These are phyloP conservation scores for Ophiostoma ulmi DNA, from an alignment of 2,329 filamentous ascomycete species.

Conservation along the genomic window DNA sequence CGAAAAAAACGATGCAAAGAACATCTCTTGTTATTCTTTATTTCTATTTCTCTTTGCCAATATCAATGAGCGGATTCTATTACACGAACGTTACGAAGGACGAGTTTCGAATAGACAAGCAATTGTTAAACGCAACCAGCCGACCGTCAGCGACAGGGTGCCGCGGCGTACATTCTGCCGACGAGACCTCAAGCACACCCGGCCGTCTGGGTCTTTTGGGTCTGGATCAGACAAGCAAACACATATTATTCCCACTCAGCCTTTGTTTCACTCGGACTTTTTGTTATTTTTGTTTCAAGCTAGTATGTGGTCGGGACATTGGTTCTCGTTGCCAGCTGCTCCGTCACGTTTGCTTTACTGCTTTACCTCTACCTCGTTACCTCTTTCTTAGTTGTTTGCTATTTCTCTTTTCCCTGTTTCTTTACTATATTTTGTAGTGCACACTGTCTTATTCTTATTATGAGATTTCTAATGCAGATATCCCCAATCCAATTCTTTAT, in stretches of 20 bases:
- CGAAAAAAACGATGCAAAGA: conserved; percentile 27
- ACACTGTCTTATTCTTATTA: conserved; percentile 38
- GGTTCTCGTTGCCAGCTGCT: conserved; percentile 8
- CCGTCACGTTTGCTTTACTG: neutral
- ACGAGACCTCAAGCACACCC: conserved; percentile 9
- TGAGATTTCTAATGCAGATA: conserved; percentile 61
- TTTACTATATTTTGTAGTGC: conserved; percentile 22
- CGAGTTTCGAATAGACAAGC: conserved; percentile 18
- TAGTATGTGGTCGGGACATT: conserved; percentile 17
- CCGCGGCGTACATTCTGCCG: neutral
- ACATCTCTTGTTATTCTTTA: conserved; percentile 39
- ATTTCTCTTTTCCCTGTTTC: conserved; percentile 19
- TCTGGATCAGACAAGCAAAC: conserved; percentile 13
- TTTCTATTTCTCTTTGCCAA: conserved; percentile 14
- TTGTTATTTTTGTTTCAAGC: conserved; percentile 18
- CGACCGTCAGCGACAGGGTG: conserved; percentile 11
- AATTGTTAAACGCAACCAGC: conserved; percentile 13
- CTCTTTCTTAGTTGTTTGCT: conserved; percentile 15
- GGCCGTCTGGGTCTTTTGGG: neutral
- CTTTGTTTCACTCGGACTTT: conserved; percentile 15
- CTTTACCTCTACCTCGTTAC: conserved; percentile 4
- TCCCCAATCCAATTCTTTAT: conserved; percentile 33
- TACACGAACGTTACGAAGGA: conserved; percentile 18
- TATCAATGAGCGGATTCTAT: conserved; percentile 11
- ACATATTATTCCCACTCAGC: conserved; percentile 15